These are phyloP conservation scores for Aureobasidium sp. DNA, from an alignment of 2,329 filamentous ascomycete genomes.

Conservation along the genomic window DNA sequence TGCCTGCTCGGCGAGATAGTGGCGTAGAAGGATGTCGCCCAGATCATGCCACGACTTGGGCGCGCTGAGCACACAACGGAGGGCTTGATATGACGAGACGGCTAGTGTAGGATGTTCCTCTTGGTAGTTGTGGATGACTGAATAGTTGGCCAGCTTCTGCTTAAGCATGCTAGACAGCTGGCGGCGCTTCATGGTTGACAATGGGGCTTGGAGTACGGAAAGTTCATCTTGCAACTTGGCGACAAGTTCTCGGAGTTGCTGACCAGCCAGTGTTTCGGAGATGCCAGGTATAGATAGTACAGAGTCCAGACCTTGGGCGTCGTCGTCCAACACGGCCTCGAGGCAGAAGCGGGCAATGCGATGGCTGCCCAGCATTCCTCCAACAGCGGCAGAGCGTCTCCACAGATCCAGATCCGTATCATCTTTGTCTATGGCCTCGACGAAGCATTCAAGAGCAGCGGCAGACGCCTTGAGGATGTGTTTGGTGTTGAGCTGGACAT, in stretches of 20 bases:
- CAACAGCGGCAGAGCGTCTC: conserved; percentile 52
- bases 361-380: conserved; percentile 48
- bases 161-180: conserved; percentile 45
- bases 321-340: conserved; percentile 55
- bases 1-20: conserved; percentile 23
- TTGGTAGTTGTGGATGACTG: conserved; percentile 28
- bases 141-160: conserved; percentile 47
- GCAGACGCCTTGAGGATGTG: conserved; percentile 29
- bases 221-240: conserved; percentile 46
- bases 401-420: conserved; percentile 57
- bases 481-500: conserved; percentile 8
- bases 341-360: conserved; percentile 54
- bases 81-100: neutral
- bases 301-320: conserved; percentile 48
- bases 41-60: conserved; percentile 27
- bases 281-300: conserved; percentile 50
- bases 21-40: conserved; percentile 24
- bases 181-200: conserved; percentile 42
- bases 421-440: conserved; percentile 56
- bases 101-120: neutral
- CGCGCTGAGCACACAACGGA: conserved; percentile 19
- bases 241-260: conserved; percentile 43
- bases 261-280: conserved; percentile 46
- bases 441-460: conserved; percentile 46
- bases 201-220: conserved; percentile 44